Evolutionary conservation across 2,329 filamentous ascomycete species (phyloP), one percentile per base, ranked within the genome.

Genomic region (Pseudogymnoascus sp.): DNA sequence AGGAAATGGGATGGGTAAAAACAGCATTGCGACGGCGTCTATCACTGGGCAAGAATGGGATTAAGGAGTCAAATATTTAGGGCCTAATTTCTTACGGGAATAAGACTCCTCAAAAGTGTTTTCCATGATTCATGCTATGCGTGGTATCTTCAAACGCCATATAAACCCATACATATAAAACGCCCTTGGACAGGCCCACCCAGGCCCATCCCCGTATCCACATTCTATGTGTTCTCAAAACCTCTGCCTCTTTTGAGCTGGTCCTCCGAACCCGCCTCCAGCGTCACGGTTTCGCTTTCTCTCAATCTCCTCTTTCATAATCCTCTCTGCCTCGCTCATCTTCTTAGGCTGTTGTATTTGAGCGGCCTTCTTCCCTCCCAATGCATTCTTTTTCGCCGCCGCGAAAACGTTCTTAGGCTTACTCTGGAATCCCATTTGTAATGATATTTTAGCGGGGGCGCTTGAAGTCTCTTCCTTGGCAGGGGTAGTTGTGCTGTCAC

Each of bases 251-350:
- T 86, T 86, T 57, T 18, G 30, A 9, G 77, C 74, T 6, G 76
- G 72, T 54, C 78, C 78, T 28, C 57, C 32, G 38, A 58, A 35
- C 8, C 57, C 35, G 0, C 79, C 79, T 1, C 72, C 73, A 3
- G 70, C 70, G 8, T 78, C 80, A 57, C 83, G 77, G 34, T 78
- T 74, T 61, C 86, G 79, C 71, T 91, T 91, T 65, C 81, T 79
- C 67, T 91, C 88, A 74, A 90, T 80, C 70, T 92, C 89, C 67
- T 89, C 87, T 73, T 88, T 90, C 91, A 96, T 96, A 69, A 94
- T 95, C 60, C 88, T 82, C 74, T 93, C 91, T 2, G 87, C 88
- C 70, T 95, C 90, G 68, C 89, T 93, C 82, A 96, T 93, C 69
- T 89, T 94, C 78, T 89, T 91, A 1, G 85, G 86, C 60, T 81